A percentile compares a stretch with the other conserved stretches of the same genome.
phyloP scores from a whole-genome alignment of 2,329 filamentous ascomycete genomes.

The Magnaporthiopsis incrustans region DNA sequence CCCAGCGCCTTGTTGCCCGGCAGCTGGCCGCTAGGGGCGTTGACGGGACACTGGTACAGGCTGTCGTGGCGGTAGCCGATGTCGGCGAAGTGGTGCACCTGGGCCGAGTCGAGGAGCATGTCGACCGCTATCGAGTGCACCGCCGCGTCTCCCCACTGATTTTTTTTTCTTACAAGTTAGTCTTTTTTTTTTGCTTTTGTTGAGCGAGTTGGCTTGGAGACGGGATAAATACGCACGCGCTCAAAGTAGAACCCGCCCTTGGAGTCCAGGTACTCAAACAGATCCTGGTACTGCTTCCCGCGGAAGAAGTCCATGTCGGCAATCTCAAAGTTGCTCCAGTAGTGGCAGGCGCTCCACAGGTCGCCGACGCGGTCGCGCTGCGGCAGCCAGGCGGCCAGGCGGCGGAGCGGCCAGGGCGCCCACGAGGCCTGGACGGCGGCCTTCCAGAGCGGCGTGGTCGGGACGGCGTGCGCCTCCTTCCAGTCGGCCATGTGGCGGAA shows the following conservation, averaged over 20 bases:
- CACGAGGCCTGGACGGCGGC: conserved; percentile 31
- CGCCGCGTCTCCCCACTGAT: conserved; percentile 35
- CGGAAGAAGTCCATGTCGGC: conserved; percentile 37
- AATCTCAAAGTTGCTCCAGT: conserved; percentile 41
- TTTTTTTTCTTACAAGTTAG: neutral
- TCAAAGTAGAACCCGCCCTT: conserved; percentile 36
- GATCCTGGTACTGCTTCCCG: conserved; percentile 28
- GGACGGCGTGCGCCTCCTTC: conserved; percentile 28
- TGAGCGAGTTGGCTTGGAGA: neutral
- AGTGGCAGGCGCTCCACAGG: conserved; percentile 36
- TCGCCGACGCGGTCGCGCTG: conserved; percentile 31
- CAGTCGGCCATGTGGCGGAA: conserved; percentile 33
- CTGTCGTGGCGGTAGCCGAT: conserved; percentile 33
- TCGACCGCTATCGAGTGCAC: conserved; percentile 34
- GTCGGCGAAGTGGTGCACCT: conserved; percentile 36
- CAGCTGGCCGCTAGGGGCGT: conserved; percentile 28
- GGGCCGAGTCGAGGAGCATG: conserved; percentile 29
- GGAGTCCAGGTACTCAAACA: conserved; percentile 31
- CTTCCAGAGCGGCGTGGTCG: conserved; percentile 30
- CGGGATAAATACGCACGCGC: conserved; percentile 22
- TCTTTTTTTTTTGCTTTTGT: neutral
- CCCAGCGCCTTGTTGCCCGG: conserved; percentile 22
- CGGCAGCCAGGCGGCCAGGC: conserved; percentile 26
- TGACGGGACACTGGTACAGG: conserved; percentile 25
- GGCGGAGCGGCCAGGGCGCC: conserved; percentile 32